Conservation (phyloP, 2,329 filamentous ascomycete species). For the Exophiala spinifera region DNA sequence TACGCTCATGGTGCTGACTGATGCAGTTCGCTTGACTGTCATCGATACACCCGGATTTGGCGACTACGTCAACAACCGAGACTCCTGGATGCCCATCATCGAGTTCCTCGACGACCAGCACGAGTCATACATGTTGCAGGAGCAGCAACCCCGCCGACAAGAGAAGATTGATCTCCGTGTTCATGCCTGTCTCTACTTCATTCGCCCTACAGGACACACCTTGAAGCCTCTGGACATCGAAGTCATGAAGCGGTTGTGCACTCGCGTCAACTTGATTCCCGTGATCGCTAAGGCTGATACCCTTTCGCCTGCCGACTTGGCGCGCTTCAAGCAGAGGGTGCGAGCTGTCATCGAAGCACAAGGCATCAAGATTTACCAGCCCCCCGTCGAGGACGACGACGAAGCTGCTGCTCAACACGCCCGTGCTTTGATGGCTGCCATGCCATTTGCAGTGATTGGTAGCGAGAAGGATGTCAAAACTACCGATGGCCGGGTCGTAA, state of each 20-base stretch:
- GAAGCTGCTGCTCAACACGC: constrained; percentile 94
- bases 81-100: constrained; percentile 99
- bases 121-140: constrained; percentile 99
- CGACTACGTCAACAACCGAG: constrained; percentile 99
- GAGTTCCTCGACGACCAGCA: constrained; percentile 99
- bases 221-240: constrained; percentile 98
- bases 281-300: constrained; percentile 99
- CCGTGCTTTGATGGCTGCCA: constrained; percentile 87
- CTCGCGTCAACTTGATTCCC: constrained; percentile 95
- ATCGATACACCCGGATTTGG: constrained; percentile 99
- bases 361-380: constrained; percentile 99
- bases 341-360: constrained; percentile 94
- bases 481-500: constrained; percentile 90
- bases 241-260: constrained; percentile 99
- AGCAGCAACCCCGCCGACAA: constrained; percentile 95
- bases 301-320: constrained; percentile 84
- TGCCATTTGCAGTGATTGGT: constrained; percentile 98
- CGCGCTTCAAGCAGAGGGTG: constrained; percentile 93
- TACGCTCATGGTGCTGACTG: not conserved
- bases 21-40: constrained; percentile 87
- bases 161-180: constrained; percentile 99
- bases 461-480: constrained; percentile 99
- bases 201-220: constrained; percentile 95
- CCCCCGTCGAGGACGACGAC: constrained; percentile 95
- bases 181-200: constrained; percentile 98